Conservation (phyloP, 2,329 filamentous ascomycete genomes). For the Sporothrix globosa region DNA sequence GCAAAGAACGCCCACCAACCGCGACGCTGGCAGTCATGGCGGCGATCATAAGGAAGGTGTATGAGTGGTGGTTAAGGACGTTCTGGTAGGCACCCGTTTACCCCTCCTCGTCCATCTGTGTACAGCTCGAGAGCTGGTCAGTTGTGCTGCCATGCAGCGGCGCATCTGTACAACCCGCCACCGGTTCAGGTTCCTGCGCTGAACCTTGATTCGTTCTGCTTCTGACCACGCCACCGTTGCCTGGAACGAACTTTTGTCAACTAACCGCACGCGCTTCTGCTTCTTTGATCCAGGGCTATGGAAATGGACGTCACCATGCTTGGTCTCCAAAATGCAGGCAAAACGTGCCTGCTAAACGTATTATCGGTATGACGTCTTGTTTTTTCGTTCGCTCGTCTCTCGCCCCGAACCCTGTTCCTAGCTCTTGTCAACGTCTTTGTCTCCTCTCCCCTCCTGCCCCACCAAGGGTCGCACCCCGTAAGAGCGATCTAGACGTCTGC, state of each 20-base stretch:
- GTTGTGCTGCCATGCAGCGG: not conserved
- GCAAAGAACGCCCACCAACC: slow-evolving; percentile 1
- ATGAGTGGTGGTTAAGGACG: slow-evolving; percentile 96
- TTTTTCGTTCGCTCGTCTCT: slow-evolving; percentile 6
- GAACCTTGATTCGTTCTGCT: not conserved
- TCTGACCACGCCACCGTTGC: not conserved
- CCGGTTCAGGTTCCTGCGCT: not conserved
- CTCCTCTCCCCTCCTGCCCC: slow-evolving; percentile 23
- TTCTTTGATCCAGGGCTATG: slow-evolving; percentile 69
- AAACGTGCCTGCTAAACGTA: slow-evolving; percentile 91
- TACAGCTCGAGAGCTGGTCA: slow-evolving; percentile 1
- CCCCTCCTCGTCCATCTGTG: not conserved
- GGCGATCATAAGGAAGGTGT: slow-evolving; percentile 88
- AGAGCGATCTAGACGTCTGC: slow-evolving; percentile 17
- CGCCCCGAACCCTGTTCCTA: slow-evolving; percentile 28
- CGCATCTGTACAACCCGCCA: slow-evolving; percentile 20
- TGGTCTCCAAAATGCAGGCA: slow-evolving; percentile 95
- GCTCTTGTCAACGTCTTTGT: slow-evolving; percentile 20
- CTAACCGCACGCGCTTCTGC: not conserved
- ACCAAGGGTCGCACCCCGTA: slow-evolving; percentile 8
- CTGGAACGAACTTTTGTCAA: not conserved
- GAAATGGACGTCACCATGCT: slow-evolving; percentile 99
- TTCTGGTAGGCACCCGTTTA: slow-evolving; percentile 74
- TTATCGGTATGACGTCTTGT: slow-evolving; percentile 73
- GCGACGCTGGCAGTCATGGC: slow-evolving; percentile 66